Conservation (phyloP, 805 yeast species). For the Candida yuanshanica region DNA sequence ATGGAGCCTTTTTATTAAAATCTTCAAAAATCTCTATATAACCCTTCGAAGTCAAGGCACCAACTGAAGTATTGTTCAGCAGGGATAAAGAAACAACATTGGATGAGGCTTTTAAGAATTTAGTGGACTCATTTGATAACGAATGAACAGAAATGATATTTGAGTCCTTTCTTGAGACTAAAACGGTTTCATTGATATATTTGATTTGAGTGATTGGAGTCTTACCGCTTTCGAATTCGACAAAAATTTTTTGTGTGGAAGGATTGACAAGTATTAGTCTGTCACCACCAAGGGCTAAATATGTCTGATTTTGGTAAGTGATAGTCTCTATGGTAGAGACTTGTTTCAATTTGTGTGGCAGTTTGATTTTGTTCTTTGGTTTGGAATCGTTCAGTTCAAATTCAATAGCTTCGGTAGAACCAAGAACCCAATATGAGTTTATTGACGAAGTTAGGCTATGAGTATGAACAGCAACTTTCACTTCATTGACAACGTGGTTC, state of each 20-base stretch:
- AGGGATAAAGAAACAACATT: background rate
- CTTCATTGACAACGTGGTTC: slow-evolving; percentile 33
- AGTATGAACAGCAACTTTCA: slow-evolving; percentile 19
- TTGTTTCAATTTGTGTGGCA: background rate
- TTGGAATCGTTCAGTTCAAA: background rate
- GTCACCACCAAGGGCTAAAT: background rate
- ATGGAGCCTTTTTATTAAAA: background rate
- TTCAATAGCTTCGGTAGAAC: background rate
- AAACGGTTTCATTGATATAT: background rate
- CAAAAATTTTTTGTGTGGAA: background rate
- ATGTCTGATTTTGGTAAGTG: background rate
- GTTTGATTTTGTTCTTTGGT: background rate
- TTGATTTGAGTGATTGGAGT: background rate
- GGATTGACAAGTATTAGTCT: background rate
- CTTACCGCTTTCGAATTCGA: background rate
- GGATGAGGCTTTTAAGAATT: background rate
- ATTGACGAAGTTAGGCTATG: background rate
- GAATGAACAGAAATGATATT: background rate
- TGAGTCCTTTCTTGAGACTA: background rate
- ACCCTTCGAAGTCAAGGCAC: background rate
- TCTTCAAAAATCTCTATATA: background rate
- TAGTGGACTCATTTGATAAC: background rate
- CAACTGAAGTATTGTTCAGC: background rate
- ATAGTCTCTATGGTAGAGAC: background rate
- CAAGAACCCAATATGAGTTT: background rate